Percentiles rank a stretch among this genome's conserved stretches.
These are phyloP conservation scores for Tolypocladium sp. DNA, from an alignment of 2,329 filamentous ascomycete species.

Conservation along the genomic window DNA sequence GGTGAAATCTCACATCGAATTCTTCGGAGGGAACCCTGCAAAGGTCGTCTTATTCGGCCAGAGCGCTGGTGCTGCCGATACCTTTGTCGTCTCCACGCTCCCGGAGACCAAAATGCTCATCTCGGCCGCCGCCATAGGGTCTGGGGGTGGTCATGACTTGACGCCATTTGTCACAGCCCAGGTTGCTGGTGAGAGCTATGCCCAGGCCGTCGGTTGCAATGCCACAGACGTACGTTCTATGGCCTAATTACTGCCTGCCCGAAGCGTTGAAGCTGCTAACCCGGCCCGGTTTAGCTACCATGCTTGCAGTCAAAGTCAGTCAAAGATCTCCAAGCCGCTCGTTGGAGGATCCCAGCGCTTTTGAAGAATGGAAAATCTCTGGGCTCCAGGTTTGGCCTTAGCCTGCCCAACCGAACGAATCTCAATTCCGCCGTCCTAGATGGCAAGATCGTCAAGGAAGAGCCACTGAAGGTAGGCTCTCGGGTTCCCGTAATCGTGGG, in stretches of 20 bases:
- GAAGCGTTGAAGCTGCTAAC: background rate
- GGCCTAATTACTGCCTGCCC: background rate
- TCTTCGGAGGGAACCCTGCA: background rate
- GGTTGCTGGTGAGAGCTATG: background rate
- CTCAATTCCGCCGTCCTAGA: background rate
- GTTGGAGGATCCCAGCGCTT: background rate
- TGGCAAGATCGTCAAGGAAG: background rate
- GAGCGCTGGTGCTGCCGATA: background rate
- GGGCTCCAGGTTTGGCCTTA: background rate
- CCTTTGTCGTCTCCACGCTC: background rate
- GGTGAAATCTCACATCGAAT: background rate
- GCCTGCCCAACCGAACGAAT: background rate
- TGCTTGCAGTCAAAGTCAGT: background rate
- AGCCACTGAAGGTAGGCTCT: background rate
- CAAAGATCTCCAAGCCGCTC: background rate
- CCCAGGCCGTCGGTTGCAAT: background rate
- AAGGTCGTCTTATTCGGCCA: background rate
- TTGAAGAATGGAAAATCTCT: background rate
- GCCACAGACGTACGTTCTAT: background rate
- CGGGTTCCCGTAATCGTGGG: background rate
- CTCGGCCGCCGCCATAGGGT: background rate
- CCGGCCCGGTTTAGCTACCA: background rate
- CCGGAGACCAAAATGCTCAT: background rate
- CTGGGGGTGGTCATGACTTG: background rate
- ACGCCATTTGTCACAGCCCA: background rate